These are phyloP conservation scores for Cladosporium sp. DNA, from an alignment of 2,329 filamentous ascomycete genomes.

Conservation along the genomic window DNA sequence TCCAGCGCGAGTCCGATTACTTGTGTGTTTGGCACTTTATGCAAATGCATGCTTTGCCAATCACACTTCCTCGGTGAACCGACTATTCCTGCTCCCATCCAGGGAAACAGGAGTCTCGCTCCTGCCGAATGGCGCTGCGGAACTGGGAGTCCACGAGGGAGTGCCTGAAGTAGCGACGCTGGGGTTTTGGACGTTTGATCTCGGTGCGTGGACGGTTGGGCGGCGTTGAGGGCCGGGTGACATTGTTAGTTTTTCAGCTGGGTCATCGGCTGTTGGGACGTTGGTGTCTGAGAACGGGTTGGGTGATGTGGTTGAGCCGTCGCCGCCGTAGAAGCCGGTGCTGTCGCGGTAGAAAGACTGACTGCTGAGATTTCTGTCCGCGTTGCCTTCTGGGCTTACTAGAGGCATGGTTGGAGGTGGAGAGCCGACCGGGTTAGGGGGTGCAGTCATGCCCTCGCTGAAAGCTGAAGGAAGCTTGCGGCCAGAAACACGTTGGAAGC, in stretches of 20 bases:
- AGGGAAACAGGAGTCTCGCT: conserved; percentile 22
- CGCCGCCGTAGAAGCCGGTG: conserved; percentile 37
- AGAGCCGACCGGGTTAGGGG: conserved; percentile 14
- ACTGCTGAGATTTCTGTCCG: conserved; percentile 24
- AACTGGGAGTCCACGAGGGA: conserved; percentile 14
- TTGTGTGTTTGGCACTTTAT: neutral
- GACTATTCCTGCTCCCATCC: conserved; percentile 21
- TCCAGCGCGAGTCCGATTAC: neutral
- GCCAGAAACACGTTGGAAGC: conserved; percentile 45
- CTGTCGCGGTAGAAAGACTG: conserved; percentile 44
- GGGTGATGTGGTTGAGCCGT: conserved; percentile 21
- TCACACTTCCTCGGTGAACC: conserved; percentile 27
- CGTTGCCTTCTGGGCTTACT: neutral
- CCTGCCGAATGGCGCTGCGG: conserved; percentile 16
- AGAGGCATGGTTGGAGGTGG: conserved; percentile 17
- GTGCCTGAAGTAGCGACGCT: conserved; percentile 13
- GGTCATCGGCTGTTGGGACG: neutral
- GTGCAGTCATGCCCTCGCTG: conserved; percentile 43
- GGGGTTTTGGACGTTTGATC: conserved; percentile 25
- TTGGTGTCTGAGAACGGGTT: conserved; percentile 12
- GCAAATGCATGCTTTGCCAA: conserved; percentile 7
- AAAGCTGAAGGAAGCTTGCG: conserved; percentile 46
- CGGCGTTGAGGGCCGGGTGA: conserved; percentile 31
- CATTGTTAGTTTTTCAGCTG: conserved; percentile 24
- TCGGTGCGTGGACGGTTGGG: conserved; percentile 28